Evolutionary conservation across 1,284 basidiomycete species (phyloP), one percentile per base, ranked within the genome.

Genomic region (Apiotrichum sp.): DNA sequence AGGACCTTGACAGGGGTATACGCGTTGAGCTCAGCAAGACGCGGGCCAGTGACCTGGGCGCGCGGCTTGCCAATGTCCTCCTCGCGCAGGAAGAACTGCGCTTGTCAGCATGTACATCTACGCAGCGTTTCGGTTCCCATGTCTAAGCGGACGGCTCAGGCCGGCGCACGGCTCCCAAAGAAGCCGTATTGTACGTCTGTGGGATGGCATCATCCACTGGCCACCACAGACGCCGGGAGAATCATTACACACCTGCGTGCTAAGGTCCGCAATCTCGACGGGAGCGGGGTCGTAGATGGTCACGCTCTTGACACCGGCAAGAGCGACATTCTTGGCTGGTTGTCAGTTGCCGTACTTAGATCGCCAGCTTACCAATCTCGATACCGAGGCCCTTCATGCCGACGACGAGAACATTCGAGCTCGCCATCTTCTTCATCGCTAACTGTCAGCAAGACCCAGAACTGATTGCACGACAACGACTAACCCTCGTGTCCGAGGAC

Each of bases 341-440:
- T 9, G 59, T 57, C 33, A 61, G 55, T 3, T 4, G n/a, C 29
- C 6, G n/a, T n/a, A n/a, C n/a, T n/a, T n/a, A n/a, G n/a, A n/a
- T 74, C 0, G 0, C n/a, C 41, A 45, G 48, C 59, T 80, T 67
- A 89, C 92, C 92, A 70, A 98, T 96, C 78, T 99, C 96, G 56
- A 91, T 91, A 58, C 96, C 96, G 58, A 98, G 80, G 62, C 96
- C 96, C 64, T 88, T 87, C 74, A 95, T 78, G 34, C 96, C 96
- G 45, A 97, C 87, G 65, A 99, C 86, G 61, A 99, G 84, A 47
- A 98, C 89, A 73, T 97, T 96, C 55, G 93, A 98, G 33, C 84
- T 82, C 6, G 96, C 95, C 96, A 99, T 98, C 72, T 87, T 88
- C 82, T 97, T 97, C 96, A 98, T 98, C 45, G 95, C 95, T 93